Evolutionary conservation across 192 early-diverging fungal species (phyloP).

Genomic region (Coemansia sp.): DNA sequence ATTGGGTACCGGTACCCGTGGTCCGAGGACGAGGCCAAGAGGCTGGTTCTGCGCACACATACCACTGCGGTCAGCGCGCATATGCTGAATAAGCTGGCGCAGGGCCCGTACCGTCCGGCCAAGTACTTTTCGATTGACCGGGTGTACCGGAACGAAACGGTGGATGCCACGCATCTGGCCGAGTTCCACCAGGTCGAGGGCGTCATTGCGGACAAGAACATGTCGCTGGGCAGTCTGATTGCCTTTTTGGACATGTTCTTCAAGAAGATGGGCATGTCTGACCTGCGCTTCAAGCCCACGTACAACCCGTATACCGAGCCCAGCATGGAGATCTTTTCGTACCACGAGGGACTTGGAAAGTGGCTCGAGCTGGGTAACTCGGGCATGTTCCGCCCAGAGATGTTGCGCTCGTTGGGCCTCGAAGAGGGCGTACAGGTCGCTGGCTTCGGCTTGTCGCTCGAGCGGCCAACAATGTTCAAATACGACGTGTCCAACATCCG

Average conservation of each 20-base stretch:
- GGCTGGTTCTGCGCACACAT: slow-evolving; percentile 92
- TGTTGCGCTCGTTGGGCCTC: slow-evolving; percentile 94
- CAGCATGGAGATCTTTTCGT: slow-evolving; percentile 98
- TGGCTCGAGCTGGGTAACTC: slow-evolving; percentile 98
- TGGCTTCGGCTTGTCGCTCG: slow-evolving; percentile 96
- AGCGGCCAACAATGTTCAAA: slow-evolving; percentile 99
- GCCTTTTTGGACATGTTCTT: slow-evolving; percentile 96
- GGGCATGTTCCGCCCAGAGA: slow-evolving; percentile 99
- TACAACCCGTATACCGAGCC: slow-evolving; percentile 99
- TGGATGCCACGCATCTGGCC: slow-evolving; percentile 97
- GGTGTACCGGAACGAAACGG: slow-evolving; percentile 97
- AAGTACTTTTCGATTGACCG: slow-evolving; percentile 99
- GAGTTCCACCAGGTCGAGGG: slow-evolving; percentile 99
- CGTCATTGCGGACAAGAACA: slow-evolving; percentile 91
- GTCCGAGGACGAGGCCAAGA: slow-evolving; percentile 89
- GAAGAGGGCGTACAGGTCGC: slow-evolving; percentile 92
- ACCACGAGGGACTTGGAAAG: slow-evolving; percentile 80
- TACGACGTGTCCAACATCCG: slow-evolving; percentile 93
- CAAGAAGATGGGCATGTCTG: slow-evolving; percentile 90
- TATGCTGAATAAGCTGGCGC: slow-evolving; percentile 91
- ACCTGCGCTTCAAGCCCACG: slow-evolving; percentile 98
- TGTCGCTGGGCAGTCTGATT: slow-evolving; percentile 95
- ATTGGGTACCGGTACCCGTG: slow-evolving; percentile 94
- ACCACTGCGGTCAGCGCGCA: slow-evolving; percentile 91
- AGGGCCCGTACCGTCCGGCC: slow-evolving; percentile 85